A percentile compares a stretch with the other conserved stretches of the same genome.
phyloP scores from a whole-genome alignment of 768 basidiomycete genomes.

The Tricholoma flavovirens region DNA sequence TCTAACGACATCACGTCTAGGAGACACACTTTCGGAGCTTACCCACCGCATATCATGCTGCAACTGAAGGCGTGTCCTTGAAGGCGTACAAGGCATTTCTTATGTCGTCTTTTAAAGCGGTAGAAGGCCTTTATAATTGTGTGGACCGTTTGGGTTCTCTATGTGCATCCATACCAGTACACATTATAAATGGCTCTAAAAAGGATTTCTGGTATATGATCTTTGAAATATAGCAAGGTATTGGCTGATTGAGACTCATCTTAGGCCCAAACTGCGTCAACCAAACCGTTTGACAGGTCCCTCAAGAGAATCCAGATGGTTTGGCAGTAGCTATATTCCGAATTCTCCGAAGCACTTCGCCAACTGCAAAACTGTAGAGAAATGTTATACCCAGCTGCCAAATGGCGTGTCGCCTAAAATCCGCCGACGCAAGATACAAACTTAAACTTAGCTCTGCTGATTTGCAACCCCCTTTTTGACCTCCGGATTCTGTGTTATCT shows the following conservation, averaged over 20 bases:
- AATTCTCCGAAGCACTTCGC: neutral
- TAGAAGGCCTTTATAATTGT: neutral
- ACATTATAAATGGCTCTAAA: neutral
- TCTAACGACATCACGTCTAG: neutral
- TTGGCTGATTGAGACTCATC: neutral
- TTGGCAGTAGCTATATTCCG: neutral
- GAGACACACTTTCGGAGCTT: neutral
- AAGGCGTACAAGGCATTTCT: neutral
- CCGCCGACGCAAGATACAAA: too few relatives aligned
- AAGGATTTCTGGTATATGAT: neutral
- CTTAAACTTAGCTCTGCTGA: too few relatives aligned
- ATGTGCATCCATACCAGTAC: neutral
- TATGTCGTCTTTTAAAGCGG: neutral
- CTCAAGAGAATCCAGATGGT: neutral
- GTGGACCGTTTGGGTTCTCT: neutral
- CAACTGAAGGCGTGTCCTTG: neutral
- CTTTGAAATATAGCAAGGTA: neutral
- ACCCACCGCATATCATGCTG: neutral
- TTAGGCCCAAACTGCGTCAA: neutral
- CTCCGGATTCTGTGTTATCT: too few relatives aligned
- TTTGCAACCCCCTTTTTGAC: too few relatives aligned
- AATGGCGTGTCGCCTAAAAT: too few relatives aligned
- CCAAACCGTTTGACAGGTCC: neutral
- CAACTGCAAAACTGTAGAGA: too few relatives aligned
- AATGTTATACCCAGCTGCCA: neutral